Percentiles rank a stretch among this genome's conserved stretches.
Evolutionary conservation across 1,284 basidiomycete genomes (phyloP).

Genomic region (Mycosarcoma mackinlayi): DNA sequence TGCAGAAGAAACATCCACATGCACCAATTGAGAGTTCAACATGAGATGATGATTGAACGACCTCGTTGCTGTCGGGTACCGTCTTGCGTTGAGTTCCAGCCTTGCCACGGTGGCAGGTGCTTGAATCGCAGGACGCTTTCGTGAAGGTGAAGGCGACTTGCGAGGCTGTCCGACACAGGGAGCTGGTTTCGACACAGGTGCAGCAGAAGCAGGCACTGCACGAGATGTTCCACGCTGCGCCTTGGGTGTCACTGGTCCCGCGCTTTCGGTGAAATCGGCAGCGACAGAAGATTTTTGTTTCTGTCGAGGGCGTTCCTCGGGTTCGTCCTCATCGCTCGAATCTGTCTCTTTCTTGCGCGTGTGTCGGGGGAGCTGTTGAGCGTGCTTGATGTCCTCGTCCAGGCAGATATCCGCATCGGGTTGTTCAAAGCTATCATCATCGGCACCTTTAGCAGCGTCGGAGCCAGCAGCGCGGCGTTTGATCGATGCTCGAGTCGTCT

Average conservation of each 20-base stretch:
- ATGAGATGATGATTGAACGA: slow-evolving; percentile 24
- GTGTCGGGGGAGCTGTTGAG: slow-evolving; percentile 1
- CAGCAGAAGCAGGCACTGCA: slow-evolving; percentile 16
- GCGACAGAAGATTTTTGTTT: slow-evolving; percentile 15
- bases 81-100: slow-evolving; percentile 25
- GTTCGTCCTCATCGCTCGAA: slow-evolving; percentile 7
- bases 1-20: no score
- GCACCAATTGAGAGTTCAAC: slow-evolving; percentile 15
- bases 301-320: slow-evolving; percentile 22
- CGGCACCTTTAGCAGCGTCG: slow-evolving; percentile 16
- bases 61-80: slow-evolving; percentile 19
- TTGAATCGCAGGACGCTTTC: slow-evolving; percentile 56
- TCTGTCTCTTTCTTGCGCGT: slow-evolving; percentile 16
- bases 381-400: slow-evolving; percentile 18
- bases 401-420: slow-evolving; percentile 9
- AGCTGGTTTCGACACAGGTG: slow-evolving; percentile 58
- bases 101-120: slow-evolving; percentile 40
- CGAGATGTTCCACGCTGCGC: slow-evolving; percentile 16
- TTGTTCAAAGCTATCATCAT: slow-evolving; percentile 23
- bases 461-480: slow-evolving; percentile 23
- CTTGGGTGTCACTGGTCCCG: slow-evolving; percentile 26
- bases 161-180: slow-evolving; percentile 66
- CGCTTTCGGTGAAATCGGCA: background rate
- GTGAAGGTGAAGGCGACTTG: slow-evolving; percentile 61
- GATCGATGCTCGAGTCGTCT: slow-evolving; percentile 2